Percentiles rank a stretch among this genome's conserved stretches.
These are phyloP conservation scores for Arachis stenosperma DNA, from an alignment of 306 rosid genomes.

Conservation along the genomic window DNA sequence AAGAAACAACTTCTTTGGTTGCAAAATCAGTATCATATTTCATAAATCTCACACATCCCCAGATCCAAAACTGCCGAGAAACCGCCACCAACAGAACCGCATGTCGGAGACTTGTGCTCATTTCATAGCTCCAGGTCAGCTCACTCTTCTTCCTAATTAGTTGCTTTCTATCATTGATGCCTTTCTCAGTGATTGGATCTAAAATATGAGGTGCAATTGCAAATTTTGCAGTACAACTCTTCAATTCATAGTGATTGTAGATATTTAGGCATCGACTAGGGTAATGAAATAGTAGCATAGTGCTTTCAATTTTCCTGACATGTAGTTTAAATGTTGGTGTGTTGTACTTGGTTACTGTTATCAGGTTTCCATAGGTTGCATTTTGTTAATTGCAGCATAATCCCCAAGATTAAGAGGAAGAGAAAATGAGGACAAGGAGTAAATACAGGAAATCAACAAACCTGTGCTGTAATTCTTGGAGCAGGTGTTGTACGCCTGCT, in stretches of 20 bases:
- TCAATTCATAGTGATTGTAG: no score
- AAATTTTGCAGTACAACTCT: no score
- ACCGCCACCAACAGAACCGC: constrained; percentile 38
- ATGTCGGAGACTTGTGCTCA: constrained; percentile 32
- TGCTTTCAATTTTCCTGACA: constrained; percentile 20
- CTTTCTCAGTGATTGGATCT: no score
- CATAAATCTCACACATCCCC: constrained; percentile 15
- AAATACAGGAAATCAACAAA: constrained; percentile 78
- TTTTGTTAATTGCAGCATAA: constrained; percentile 70
- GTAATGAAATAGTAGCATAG: constrained; percentile 16
- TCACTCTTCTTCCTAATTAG: not conserved
- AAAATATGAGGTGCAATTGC: no score
- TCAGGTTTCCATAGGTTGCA: constrained; percentile 68
- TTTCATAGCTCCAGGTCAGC: constrained; percentile 14
- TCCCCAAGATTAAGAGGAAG: constrained; percentile 69
- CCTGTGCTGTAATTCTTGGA: constrained; percentile 80
- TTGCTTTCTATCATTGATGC: not conserved
- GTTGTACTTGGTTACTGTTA: constrained; percentile 46
- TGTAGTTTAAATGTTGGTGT: constrained; percentile 37
- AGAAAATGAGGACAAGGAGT: constrained; percentile 87
- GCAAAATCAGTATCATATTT: constrained; percentile 46
- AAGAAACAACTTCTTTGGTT: constrained; percentile 39
- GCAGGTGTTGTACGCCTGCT: constrained; percentile 64
- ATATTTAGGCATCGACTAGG: constrained; percentile 22
- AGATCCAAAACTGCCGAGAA: constrained; percentile 51